Evolutionary conservation across 768 basidiomycete species (phyloP), one percentile per base, ranked within the genome.

Genomic region (Hebeloma cylindrosporum): DNA sequence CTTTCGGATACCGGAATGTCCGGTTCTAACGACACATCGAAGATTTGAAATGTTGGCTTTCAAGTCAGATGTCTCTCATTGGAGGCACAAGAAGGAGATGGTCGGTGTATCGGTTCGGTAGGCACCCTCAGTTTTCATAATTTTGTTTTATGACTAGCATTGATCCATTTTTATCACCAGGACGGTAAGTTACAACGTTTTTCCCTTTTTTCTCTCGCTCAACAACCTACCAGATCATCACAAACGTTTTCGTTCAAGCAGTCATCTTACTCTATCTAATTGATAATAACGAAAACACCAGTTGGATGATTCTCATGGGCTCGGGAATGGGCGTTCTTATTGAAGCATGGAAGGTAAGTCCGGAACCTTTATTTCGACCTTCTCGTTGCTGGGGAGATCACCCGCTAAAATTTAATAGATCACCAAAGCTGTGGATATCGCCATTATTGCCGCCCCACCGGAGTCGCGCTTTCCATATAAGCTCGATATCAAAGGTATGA

Each of bases 21-120:
- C n/a, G n/a, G n/a, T n/a, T n/a, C n/a, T n/a, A n/a, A n/a, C n/a
- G n/a, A 42, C 13, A 29, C 21, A 7, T 14, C 38, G 8, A 57
- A 92, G 90, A 18, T 95, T 96, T 61, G 93, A 95, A 69, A 88
- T 96, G 80, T 71, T 96, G 45, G 95, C 95, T 10, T 97, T 98
- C 80, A 90, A 88, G 60, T 86, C 82, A 20, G 95, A 98, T 59
- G 90, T 98, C 31, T 82, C 86, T 21, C 95, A 98, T 62, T 97
- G 94, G 94, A 76, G 93, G 29, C 83, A 93, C 59, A 94, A 83
- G 71, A 85, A 93, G 56, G 93, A 98, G 63, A 81, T 98, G 66
- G 87, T 88, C 48, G 96, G 96, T 9, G 94, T 99, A 10, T 95
- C 93, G 40, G 78, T 99, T 52, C 82, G 93, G 88, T 88, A 53